Evolutionary conservation across 2,329 filamentous ascomycete species (phyloP).

Genomic region (Xylaria hypoxylon): DNA sequence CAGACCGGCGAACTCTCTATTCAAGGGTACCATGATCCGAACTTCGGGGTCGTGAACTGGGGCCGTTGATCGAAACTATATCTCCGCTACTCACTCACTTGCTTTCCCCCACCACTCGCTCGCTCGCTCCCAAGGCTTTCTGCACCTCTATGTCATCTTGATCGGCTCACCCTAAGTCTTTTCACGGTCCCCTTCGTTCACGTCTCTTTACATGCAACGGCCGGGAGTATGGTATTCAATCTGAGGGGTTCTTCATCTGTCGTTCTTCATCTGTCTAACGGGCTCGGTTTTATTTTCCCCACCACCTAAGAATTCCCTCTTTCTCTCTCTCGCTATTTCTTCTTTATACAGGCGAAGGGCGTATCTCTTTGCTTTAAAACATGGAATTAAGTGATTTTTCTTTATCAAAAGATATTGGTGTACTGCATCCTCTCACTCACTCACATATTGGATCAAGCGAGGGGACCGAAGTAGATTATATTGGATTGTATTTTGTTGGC

Average conservation of each 20-base stretch:
- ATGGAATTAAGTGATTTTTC: not conserved
- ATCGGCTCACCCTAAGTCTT: not conserved
- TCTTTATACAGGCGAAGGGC: conserved; percentile 7
- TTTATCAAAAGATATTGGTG: not conserved
- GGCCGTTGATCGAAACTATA: conserved; percentile 29
- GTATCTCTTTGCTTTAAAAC: not conserved
- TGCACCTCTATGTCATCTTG: not conserved
- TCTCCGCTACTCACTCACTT: not conserved
- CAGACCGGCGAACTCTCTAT: conserved; percentile 55
- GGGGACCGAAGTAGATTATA: not conserved
- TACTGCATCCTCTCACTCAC: conserved; percentile 1
- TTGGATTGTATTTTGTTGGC: conserved; percentile 1
- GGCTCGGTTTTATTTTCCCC: not conserved
- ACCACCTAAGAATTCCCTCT: not conserved
- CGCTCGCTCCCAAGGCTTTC: not conserved
- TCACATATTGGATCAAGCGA: not conserved
- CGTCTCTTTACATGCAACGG: no score
- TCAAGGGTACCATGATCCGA: conserved; percentile 54
- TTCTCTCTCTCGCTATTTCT: not conserved
- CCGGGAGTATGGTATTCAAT: not conserved
- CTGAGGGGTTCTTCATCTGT: not conserved
- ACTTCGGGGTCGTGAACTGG: conserved; percentile 51
- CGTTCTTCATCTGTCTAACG: not conserved
- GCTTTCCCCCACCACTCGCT: not conserved
- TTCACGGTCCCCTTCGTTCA: not conserved